Conservation (phyloP, 2,329 filamentous ascomycete species). For the Akanthomyces lecanii region DNA sequence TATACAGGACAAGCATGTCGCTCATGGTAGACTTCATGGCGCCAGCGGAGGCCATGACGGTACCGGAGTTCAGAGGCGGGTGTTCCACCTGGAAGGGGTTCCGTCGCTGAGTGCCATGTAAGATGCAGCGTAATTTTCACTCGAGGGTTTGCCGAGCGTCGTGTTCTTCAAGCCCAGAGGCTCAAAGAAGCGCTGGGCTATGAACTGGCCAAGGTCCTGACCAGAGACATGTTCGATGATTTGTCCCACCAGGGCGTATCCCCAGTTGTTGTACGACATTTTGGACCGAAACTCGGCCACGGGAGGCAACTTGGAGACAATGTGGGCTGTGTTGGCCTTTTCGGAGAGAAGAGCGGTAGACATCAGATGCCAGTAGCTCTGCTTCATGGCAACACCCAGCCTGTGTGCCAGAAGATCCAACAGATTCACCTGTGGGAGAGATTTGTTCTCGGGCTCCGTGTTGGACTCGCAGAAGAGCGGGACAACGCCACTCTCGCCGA, state of each 20-base stretch:
- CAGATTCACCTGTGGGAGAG: neutral
- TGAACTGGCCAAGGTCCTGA: neutral
- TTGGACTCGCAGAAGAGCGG: too few relatives aligned
- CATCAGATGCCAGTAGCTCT: neutral
- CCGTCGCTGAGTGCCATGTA: neutral
- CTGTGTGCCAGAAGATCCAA: neutral
- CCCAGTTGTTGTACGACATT: neutral
- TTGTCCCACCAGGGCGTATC: neutral
- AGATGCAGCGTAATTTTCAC: neutral
- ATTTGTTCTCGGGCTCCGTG: too few relatives aligned
- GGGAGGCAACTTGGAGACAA: neutral
- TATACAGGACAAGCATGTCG: neutral
- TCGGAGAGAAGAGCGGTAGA: neutral
- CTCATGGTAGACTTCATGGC: neutral
- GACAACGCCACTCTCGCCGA: too few relatives aligned
- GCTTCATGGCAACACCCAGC: neutral
- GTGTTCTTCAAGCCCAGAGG: neutral
- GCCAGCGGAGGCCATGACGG: neutral
- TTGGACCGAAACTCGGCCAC: neutral
- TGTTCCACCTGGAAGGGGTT: neutral
- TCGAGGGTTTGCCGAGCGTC: neutral
- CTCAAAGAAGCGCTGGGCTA: neutral
- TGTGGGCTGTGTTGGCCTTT: neutral
- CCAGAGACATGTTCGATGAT: neutral
- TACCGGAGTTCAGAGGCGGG: neutral